Base-by-base conservation (phyloP, 2,329 filamentous ascomycete genomes). In the Fusarium sp. region DNA sequence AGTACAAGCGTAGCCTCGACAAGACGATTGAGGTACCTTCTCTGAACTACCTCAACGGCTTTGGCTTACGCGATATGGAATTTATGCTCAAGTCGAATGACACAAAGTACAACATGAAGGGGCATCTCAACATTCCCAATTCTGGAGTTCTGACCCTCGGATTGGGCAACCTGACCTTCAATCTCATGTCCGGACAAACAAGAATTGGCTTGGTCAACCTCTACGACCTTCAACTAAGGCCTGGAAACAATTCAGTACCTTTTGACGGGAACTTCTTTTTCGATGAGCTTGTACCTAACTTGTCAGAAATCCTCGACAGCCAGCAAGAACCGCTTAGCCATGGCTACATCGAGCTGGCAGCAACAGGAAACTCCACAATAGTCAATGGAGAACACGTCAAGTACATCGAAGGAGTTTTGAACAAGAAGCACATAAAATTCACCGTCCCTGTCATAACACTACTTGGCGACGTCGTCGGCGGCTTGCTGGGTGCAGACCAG, bases 151-250 rank as follows among this genome's bases (percentile, higher is more conserved):
- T 88, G 3, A 81, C 81, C 1, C 82, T 87, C 7, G 83, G 81
- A 1, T 78, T 86, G 5, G 86, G 86, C 12, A 84, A 87, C 72
- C 58, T 87, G n/a, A 84, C 84, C 0, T 81, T 87, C 17, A 84
- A 86, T 49, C 61, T 87, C 20, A 75, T 82, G 61, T 82, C 81
- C 0, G 84, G 83, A 5, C 79, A 83, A n/a, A 66, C 84, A 11
- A 77, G 77, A 10, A 71, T 87, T 8, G 86, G 86, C 6, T 72
- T 81, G 2, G 79, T 84, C 20, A 79, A 78, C 17, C 65, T 86
- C 6, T 79, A 81, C 61, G 80, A 87, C 42, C 78, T 86, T 1
- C 33, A 79, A 0, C 78, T 88, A 5, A 80, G 80, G 17, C 84
- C 83, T 0, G 84, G 84, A 6, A 85, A 87, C 67, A 87, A 86